A percentile compares a stretch with the other conserved stretches of the same genome.
phyloP scores from a whole-genome alignment of 164 flowering plant genomes.

The Sextonia rubra region DNA sequence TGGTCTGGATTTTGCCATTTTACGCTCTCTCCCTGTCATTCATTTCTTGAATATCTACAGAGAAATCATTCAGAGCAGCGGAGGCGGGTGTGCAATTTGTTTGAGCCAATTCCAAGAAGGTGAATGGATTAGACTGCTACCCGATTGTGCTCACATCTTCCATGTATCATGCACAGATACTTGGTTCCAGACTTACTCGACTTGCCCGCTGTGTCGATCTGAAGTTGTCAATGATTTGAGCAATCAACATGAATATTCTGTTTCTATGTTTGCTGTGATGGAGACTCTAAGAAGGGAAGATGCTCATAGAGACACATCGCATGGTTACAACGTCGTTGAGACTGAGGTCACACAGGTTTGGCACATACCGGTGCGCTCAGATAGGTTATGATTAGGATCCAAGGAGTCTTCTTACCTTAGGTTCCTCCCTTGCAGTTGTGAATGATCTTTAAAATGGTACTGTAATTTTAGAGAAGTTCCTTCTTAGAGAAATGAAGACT shows the following conservation, averaged over 20 bases:
- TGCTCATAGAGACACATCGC: constrained; percentile 5
- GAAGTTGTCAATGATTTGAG: constrained; percentile 5
- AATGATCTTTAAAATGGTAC: not conserved
- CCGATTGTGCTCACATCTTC: constrained; percentile 32
- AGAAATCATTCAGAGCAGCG: constrained; percentile 2
- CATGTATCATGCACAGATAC: constrained; percentile 41
- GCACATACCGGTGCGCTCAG: not conserved
- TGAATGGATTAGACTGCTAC: constrained; percentile 29
- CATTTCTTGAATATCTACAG: constrained; percentile 32
- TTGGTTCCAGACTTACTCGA: constrained; percentile 35
- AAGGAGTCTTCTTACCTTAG: not conserved
- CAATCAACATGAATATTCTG: not conserved
- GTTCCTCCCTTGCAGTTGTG: not conserved
- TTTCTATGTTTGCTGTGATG: not conserved
- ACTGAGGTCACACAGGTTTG: not conserved
- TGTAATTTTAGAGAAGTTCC: not conserved
- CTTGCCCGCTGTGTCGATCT: constrained; percentile 34
- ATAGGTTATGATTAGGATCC: no score
- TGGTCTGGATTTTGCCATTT: constrained; percentile 24
- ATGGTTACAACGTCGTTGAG: not conserved
- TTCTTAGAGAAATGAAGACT: not conserved
- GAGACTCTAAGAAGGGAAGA: constrained; percentile 9
- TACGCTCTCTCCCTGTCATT: constrained; percentile 29
- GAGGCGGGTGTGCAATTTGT: constrained; percentile 30
- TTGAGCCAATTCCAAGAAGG: constrained; percentile 39